These are phyloP conservation scores for Chlorencoelia australis DNA, from an alignment of 2,329 filamentous ascomycete species.

Conservation along the genomic window DNA sequence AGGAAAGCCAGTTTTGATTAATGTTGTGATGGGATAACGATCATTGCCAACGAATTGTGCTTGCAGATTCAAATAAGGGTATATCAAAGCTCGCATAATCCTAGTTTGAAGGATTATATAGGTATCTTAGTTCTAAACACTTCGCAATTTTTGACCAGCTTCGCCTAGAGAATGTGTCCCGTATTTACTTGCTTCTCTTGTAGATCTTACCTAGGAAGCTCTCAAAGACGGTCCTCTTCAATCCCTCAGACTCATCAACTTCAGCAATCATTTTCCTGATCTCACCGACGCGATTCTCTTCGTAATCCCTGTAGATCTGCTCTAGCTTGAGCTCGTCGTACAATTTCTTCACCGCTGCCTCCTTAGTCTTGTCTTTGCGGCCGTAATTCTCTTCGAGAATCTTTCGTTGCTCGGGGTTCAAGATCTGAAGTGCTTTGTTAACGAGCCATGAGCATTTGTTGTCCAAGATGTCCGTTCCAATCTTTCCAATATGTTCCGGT, in stretches of 20 bases:
- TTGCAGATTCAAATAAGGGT: too few species aligned
- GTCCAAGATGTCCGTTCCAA: constrained; percentile 96
- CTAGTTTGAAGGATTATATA: too few species aligned
- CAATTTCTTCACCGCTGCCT: constrained; percentile 79
- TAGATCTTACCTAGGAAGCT: constrained; percentile 94
- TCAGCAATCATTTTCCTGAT: constrained; percentile 64
- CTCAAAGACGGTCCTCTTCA: constrained; percentile 87
- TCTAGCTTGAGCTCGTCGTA: constrained; percentile 81
- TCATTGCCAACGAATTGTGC: too few species aligned
- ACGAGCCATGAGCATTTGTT: constrained; percentile 99
- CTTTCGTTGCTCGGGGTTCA: constrained; percentile 75
- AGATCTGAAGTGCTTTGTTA: constrained; percentile 80
- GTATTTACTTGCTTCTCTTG: constrained; percentile 83
- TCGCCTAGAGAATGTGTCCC: too few species aligned
- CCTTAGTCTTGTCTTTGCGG: constrained; percentile 73
- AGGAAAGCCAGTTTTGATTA: too few species aligned
- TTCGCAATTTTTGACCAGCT: too few species aligned
- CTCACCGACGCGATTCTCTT: constrained; percentile 76
- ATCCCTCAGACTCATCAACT: constrained; percentile 75
- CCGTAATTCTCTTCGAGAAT: constrained; percentile 90
- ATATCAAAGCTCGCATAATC: too few species aligned
- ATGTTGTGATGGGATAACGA: too few species aligned
- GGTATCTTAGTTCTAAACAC: too few species aligned
- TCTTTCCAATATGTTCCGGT: constrained; percentile 90
- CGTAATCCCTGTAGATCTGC: constrained; percentile 75